Conservation (phyloP, 73 alveolate species). For the Blepharisma stoltei region DNA sequence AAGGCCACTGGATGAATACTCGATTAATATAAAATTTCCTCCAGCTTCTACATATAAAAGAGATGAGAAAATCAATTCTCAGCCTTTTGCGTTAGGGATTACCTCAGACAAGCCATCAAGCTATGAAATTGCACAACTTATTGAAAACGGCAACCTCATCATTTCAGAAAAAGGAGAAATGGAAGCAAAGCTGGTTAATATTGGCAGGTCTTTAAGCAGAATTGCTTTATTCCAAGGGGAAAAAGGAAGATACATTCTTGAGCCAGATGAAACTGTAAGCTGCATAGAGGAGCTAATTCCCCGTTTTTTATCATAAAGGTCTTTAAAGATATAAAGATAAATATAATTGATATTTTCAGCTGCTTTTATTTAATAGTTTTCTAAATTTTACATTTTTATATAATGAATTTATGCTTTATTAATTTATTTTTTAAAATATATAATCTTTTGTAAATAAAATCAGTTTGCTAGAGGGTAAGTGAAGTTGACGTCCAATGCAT, state of each 20-base stretch:
- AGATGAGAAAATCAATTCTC: not conserved
- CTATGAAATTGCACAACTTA: not conserved
- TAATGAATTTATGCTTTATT: too few species aligned
- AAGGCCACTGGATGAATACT: not conserved
- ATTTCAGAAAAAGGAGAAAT: not conserved
- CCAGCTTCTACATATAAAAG: slow-evolving; percentile 10
- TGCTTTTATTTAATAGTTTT: too few species aligned
- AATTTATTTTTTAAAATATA: too few species aligned
- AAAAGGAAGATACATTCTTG: not conserved
- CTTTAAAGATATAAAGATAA: too few species aligned
- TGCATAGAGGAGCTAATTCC: not conserved
- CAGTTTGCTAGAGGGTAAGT: too few species aligned
- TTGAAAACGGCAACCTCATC: not conserved
- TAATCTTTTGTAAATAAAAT: too few species aligned
- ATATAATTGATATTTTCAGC: too few species aligned
- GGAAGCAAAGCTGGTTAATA: not conserved
- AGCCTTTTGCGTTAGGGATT: not conserved
- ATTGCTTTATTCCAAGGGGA: slow-evolving; percentile 20
- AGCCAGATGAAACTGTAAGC: slow-evolving; percentile 7
- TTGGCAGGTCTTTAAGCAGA: not conserved
- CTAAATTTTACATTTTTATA: too few species aligned
- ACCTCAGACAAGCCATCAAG: slow-evolving; percentile 4
- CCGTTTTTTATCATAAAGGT: too few species aligned
- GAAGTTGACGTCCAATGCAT: not conserved
- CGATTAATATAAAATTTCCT: slow-evolving; percentile 1